phyloP scores from a whole-genome alignment of 2,329 filamentous ascomycete genomes.

The Pyricularia pennisetigena region DNA sequence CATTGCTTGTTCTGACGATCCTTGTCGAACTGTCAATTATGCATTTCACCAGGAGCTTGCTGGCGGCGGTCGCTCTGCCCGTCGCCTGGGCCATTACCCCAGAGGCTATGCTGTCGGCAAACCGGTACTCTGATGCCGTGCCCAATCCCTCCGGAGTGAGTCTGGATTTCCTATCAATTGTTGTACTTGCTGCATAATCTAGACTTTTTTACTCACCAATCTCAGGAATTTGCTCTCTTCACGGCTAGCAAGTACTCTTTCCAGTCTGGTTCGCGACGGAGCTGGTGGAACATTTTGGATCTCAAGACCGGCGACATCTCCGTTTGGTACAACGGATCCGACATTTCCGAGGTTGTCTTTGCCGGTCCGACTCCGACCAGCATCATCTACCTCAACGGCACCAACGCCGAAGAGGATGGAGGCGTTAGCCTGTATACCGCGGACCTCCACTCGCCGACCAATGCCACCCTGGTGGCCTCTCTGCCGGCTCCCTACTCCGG shows the following conservation, averaged over 20 bases:
- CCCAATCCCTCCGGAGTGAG: constrained; percentile 22
- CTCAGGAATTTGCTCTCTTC: constrained; percentile 32
- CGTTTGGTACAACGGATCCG: constrained; percentile 39
- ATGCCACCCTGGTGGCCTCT: constrained; percentile 22
- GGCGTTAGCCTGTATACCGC: constrained; percentile 27
- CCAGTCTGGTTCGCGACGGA: constrained; percentile 35
- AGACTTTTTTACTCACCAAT: constrained; percentile 8
- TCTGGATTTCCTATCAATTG: constrained; percentile 4
- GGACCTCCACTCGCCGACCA: constrained; percentile 17
- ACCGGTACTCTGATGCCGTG: constrained; percentile 19
- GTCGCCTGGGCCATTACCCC: constrained; percentile 16
- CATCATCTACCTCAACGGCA: constrained; percentile 37
- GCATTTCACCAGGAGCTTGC: background rate
- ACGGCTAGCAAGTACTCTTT: constrained; percentile 50
- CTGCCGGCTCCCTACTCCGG: constrained; percentile 27
- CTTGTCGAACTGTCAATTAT: background rate
- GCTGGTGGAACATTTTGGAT: constrained; percentile 44
- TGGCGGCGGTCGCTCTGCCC: background rate
- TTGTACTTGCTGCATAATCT: background rate
- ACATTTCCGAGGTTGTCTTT: constrained; percentile 44
- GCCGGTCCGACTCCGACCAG: constrained; percentile 39
- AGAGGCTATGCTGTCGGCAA: constrained; percentile 21
- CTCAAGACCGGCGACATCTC: constrained; percentile 41
- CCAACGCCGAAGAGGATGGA: constrained; percentile 31
- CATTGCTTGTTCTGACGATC: background rate